phyloP scores from a whole-genome alignment of 768 basidiomycete genomes.

The Rhodocollybia butyracea region DNA sequence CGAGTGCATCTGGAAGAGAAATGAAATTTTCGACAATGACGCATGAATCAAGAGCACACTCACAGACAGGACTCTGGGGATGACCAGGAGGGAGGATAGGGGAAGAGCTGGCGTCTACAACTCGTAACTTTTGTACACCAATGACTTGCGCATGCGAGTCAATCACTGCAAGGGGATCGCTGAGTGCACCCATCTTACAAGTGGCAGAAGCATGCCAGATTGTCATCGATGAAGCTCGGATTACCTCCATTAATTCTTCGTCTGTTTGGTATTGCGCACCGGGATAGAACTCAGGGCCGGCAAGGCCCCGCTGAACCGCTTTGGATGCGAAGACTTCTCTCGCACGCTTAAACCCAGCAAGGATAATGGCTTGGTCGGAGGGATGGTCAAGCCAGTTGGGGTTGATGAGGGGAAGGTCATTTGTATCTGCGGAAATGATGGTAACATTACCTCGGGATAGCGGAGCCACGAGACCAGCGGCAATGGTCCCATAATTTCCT shows the following conservation, averaged over 20 bases:
- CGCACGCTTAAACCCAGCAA: conserved; percentile 16
- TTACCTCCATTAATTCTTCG: conserved; percentile 16
- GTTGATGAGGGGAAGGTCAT: conserved; percentile 14
- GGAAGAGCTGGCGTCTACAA: background rate
- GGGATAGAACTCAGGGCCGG: conserved; percentile 14
- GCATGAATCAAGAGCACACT: background rate
- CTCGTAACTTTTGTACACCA: background rate
- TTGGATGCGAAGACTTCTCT: conserved; percentile 11
- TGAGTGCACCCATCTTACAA: background rate
- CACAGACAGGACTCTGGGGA: background rate
- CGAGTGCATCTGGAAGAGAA: background rate
- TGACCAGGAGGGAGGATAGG: conserved; percentile 10
- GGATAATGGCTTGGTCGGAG: conserved; percentile 20
- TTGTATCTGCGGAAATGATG: conserved; percentile 16
- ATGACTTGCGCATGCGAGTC: background rate
- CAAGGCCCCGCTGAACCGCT: conserved; percentile 1
- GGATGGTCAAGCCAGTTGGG: conserved; percentile 13
- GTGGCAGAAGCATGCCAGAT: background rate
- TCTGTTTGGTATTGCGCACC: conserved; percentile 19
- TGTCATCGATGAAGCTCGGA: background rate
- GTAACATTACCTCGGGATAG: conserved; percentile 33
- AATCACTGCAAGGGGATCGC: background rate
- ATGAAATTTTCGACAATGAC: background rate
- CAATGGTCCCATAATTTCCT: background rate
- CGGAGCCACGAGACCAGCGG: background rate